These are phyloP conservation scores for Sphenostylis stenocarpa DNA, from an alignment of 306 rosid genomes.

Conservation along the genomic window DNA sequence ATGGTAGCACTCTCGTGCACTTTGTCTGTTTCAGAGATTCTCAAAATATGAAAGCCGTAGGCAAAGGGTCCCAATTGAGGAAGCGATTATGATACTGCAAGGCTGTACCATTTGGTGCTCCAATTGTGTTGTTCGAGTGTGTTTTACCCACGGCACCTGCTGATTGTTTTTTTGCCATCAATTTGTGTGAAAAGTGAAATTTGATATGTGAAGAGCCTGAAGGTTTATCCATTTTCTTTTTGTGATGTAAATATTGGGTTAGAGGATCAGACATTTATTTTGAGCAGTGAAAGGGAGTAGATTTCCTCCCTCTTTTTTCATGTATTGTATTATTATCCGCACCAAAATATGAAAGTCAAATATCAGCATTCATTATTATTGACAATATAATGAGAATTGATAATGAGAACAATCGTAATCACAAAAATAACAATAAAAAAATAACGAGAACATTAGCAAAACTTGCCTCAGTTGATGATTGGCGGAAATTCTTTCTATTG, in stretches of 20 bases:
- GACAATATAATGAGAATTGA: not conserved
- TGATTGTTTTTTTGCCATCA: not conserved
- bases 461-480: no score
- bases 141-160: not conserved
- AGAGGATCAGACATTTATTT: not conserved
- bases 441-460: not conserved
- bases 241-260: conserved; percentile 38
- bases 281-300: conserved; percentile 11
- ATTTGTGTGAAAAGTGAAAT: conserved; percentile 29
- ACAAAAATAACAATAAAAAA: no score
- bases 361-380: not conserved
- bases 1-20: conserved; percentile 88
- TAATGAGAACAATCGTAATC: not conserved
- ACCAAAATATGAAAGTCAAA: not conserved
- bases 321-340: not conserved
- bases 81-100: conserved; percentile 45
- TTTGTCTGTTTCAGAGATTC: conserved; percentile 95
- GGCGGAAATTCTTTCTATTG: no score
- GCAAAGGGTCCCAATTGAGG: conserved; percentile 64
- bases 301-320: conserved; percentile 18
- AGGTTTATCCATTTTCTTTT: not conserved
- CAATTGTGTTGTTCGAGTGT: not conserved
- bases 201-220: conserved; percentile 27
- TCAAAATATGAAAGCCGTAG: conserved; percentile 84
- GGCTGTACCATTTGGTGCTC: conserved; percentile 9